Evolutionary conservation across 768 basidiomycete genomes (phyloP), one percentile per base, ranked within the genome.

Genomic region (Russula ochroleuca): DNA sequence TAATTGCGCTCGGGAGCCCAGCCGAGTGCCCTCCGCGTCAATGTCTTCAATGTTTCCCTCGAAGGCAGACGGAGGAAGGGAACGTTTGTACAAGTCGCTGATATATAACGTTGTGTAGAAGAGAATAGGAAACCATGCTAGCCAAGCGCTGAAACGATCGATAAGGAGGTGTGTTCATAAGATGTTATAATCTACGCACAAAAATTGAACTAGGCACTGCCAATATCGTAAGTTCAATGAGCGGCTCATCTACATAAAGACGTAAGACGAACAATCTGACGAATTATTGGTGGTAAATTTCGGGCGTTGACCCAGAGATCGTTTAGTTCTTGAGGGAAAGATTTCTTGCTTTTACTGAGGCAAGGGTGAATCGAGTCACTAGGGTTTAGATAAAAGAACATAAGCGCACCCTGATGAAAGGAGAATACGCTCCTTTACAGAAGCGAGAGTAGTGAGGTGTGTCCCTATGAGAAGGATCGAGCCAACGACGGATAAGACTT

Each of bases 91-190:
- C 13, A 96, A 80, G 69, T 96, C 95, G 13, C 91, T 90, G 59
- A 97, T 81, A 75, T 94, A 98, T 28, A 92, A 78, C 1, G 90
- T 88, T 3, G 86, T 88, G 77, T 93, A 95, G 75, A 95, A 94
- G 1, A 96, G 79, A 28, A 94, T 76, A 0, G 95, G 94, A 70
- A 96, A 97, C 96, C 96, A 98, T 9, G 84, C 90, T 63, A 94
- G 79, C 86, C 86, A 95, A 14, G 85, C 82, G 64, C 91, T 92
- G 61, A 13, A 37, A 47, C 43, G 40, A 56, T 33, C 13, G 19
- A 28, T 55, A 8, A 48, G 60, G 51, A 51, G 49, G 19, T 40
- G 57, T 17, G 59, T 49, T 35, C 50, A 48, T 45, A 57, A 25
- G 33, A 53, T 8, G 11, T 11, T 25, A 41, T 47, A 38, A 17